Base-by-base conservation (phyloP, 1,139 yeast genomes). In the Tardiomyces digboiensis region DNA sequence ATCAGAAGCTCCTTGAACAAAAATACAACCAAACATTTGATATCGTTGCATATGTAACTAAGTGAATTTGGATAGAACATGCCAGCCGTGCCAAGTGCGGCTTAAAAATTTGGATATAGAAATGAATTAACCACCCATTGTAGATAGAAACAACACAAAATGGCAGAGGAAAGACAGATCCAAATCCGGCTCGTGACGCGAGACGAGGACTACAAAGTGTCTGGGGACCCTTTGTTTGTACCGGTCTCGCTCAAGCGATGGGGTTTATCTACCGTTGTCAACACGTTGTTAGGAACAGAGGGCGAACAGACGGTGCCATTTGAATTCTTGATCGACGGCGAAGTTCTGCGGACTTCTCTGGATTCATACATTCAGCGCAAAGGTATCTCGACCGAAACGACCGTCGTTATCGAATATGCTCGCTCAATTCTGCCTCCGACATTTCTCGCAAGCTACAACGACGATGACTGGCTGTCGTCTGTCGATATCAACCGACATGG, bases 401-500 rank as follows among this genome's bases (percentile, higher is more conserved):
- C 82, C 46, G 65, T 91, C 49, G 80, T 80, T 29, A 68, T 91
- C 46, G 98, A 91, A 60, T 91, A 91, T 66, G 87, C 96, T 16
- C 75, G 95, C 53, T 89, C 96, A 1, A 85, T 89, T 39, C 74
- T 89, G 47, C 98, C 98, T 19, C 99, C 99, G 13, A 80, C 91
- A 37, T 89, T 79, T 59, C 71, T 88, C 52, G 88, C 95, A 10
- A 82, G 95, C 41, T 91, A 82, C 65, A 78, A 82, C 56, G 89
- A 89, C 59, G 96, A 89, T 52, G 99, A 91, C 65, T 91, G 99
- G 99, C 79, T 93, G 29, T 84, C 96, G 8, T 75, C 94, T 1
- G 74, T 89, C 39, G 78, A 79, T 57, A 65, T 80, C 29, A 42
- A 46, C 19, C 44, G 44, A 68, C 49, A 56, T 53, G 37, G 41